A percentile compares a stretch with the other conserved stretches of the same genome.
Conservation (phyloP, 331 rosid species). For the Ulmus americana region DNA sequence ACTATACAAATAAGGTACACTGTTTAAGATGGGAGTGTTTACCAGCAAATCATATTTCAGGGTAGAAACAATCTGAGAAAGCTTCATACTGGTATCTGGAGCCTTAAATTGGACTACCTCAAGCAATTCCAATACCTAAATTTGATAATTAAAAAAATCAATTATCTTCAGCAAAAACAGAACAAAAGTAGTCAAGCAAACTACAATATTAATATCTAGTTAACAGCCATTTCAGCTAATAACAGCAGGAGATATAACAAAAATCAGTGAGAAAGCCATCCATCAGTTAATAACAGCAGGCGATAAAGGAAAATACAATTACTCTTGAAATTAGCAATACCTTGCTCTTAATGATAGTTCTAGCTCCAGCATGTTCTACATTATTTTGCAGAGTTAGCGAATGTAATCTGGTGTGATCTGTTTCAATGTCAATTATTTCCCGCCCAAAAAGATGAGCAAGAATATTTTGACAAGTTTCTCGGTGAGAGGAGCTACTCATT, state of each 20-base stretch:
- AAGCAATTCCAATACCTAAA: slow-evolving; percentile 82
- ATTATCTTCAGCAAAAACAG: neutral
- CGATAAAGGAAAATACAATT: slow-evolving; percentile 14
- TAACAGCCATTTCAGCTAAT: neutral
- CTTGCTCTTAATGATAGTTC: slow-evolving; percentile 72
- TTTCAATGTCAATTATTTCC: slow-evolving; percentile 41
- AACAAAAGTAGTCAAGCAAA: neutral
- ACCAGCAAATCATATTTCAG: slow-evolving; percentile 68
- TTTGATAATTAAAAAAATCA: slow-evolving; percentile 19
- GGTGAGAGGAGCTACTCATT: slow-evolving; percentile 52
- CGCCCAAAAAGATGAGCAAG: slow-evolving; percentile 70
- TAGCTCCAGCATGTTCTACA: slow-evolving; percentile 43
- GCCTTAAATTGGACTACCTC: slow-evolving; percentile 87
- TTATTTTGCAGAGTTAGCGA: slow-evolving; percentile 34
- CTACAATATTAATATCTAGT: slow-evolving; percentile 5
- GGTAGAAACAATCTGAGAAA: slow-evolving; percentile 54
- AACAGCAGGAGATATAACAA: neutral
- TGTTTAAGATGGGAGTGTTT: slow-evolving; percentile 20
- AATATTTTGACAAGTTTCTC: slow-evolving; percentile 62
- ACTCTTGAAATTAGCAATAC: slow-evolving; percentile 33
- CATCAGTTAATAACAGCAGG: slow-evolving; percentile 2
- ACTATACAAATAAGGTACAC: neutral
- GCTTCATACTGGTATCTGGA: slow-evolving; percentile 60
- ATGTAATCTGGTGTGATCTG: slow-evolving; percentile 29
- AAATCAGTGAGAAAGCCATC: neutral